Evolutionary conservation across 306 rosid genomes (phyloP).

Genomic region (Cucurbita maxima): DNA sequence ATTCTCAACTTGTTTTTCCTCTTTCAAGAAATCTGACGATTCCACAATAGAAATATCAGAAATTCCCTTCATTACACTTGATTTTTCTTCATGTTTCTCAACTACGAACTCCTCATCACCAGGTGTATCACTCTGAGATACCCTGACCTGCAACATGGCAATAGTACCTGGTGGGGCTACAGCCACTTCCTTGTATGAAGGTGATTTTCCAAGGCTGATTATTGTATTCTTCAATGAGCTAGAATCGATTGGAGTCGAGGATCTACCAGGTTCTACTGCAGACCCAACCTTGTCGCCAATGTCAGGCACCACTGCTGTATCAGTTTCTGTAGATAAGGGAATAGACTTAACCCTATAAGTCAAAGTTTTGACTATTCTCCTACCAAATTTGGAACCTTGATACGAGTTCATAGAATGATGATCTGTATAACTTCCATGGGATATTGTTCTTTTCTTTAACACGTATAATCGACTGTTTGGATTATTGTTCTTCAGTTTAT

Average conservation of each 20-base stretch:
- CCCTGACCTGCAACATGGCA: slow-evolving; percentile 50
- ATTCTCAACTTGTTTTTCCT: slow-evolving; percentile 25
- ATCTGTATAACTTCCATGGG: slow-evolving; percentile 57
- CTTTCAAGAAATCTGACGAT: slow-evolving; percentile 24
- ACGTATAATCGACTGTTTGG: slow-evolving; percentile 54
- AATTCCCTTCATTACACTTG: slow-evolving; percentile 22
- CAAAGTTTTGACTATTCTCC: slow-evolving; percentile 57
- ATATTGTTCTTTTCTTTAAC: slow-evolving; percentile 53
- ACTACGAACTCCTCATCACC: slow-evolving; percentile 22
- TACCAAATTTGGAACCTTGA: slow-evolving; percentile 74
- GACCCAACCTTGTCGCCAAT: slow-evolving; percentile 24
- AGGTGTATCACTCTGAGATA: slow-evolving; percentile 31
- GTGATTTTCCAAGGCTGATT: slow-evolving; percentile 81
- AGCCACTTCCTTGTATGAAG: slow-evolving; percentile 97
- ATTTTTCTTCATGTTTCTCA: slow-evolving; percentile 26
- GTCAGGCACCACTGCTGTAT: slow-evolving; percentile 18
- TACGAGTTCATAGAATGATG: slow-evolving; percentile 37
- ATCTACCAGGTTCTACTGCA: slow-evolving; percentile 30
- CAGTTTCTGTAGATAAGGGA: slow-evolving; percentile 35
- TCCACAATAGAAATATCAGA: slow-evolving; percentile 18
- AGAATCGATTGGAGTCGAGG: slow-evolving; percentile 22
- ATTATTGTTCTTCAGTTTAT: slow-evolving; percentile 30
- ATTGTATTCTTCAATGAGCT: slow-evolving; percentile 40
- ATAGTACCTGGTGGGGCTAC: slow-evolving; percentile 94
- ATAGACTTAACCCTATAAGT: slow-evolving; percentile 80